Base-by-base conservation (phyloP, 2,329 filamentous ascomycete genomes). In the Colletotrichum viniferum region DNA sequence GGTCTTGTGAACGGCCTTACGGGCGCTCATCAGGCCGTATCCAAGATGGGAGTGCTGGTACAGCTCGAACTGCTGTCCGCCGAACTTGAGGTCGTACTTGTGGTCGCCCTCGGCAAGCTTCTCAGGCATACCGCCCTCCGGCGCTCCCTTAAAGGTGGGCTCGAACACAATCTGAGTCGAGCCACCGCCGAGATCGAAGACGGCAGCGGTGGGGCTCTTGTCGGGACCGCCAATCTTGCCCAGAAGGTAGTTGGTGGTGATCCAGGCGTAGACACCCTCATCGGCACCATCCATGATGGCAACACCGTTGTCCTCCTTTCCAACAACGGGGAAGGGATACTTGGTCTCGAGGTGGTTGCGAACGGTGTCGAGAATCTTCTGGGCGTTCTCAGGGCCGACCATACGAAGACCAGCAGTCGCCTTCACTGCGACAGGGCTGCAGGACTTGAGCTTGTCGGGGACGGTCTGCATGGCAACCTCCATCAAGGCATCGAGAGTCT, bases 101-200 rank as follows among this genome's bases (percentile, higher is more conserved):
- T 99, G 97, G 82, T 98, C 96, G 72, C 97, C 97, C 58, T 96
- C 94, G 21, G 93, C 90, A 81, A 99, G 90, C 83, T 93, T 94
- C 83, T 95, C 93, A 0, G 96, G 96, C 89, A 98, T 94, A 75
- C 96, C 96, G 77, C 95, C 94, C 65, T 90, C 88, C 71, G 90
- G 85, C 72, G 91, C 90, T 71, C 91, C 90, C 83, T 95, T 94
- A 86, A 98, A 99, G 67, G 94, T 98, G 26, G 97, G 97, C 88
- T 99, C 93, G 85, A 98, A 99, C 79, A 99, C 97, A 82, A 99
- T 98, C 87, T 99, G 97, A 16, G 97, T 99, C 26, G 96, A 98
- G 69, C 97, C 97, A 81, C 97, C 97, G 77, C 97, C 97, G 64
- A 99, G 93, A 83, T 99, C 97, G 81, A 99, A 98, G 74, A 98